Base-by-base conservation (phyloP, 2,329 filamentous ascomycete genomes). In the Colletotrichum neosansevieriae region DNA sequence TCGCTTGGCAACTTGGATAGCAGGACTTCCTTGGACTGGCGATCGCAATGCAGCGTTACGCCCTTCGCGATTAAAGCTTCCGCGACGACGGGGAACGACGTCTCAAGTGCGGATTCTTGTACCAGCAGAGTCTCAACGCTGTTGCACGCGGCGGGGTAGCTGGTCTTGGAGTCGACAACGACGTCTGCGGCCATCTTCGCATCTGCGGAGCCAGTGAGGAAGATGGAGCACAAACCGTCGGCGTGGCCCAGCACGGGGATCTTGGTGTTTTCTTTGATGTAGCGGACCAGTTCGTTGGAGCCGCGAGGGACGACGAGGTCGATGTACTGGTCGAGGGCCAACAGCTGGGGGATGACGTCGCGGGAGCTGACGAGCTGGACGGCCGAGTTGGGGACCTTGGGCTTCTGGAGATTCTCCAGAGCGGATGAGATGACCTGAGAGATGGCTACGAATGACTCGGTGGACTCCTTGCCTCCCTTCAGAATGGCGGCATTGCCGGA, bases 191-290 rank as follows among this genome's bases (percentile, higher is more conserved):
- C 93, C 81, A 93, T 91, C 49, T 86, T 82, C 44, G 85, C 80
- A 74, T 97, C 91, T 54, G 93, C 94, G 66, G 94, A 92, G 11
- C 85, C 84, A 74, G 96, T 92, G 58, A 99, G 85, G 79, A 96
- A 99, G 71, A 94, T 89, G 70, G 90, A 88, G 82, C 96, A 99
- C 66, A 98, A 86, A 40, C 96, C 96, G 78, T 99, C 96, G 24
- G 96, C 96, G 78, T 99, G 96, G 70, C 96, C 96, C 24, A 99
- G 89, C 1, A 99, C 96, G 2, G 96, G 96, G 74, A 99, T 98
- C 76, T 93, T 93, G 59, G 96, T 98, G 71, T 92, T 91, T 50
- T 90, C 87, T 80, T 98, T 98, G 80, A 98, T 94, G 79, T 93
- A 93, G 66, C 92, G 88, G 45, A 98, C 94, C 9, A 98, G 88